Evolutionary conservation across 805 yeast species (phyloP).

Genomic region (Hanseniaspora lindneri): DNA sequence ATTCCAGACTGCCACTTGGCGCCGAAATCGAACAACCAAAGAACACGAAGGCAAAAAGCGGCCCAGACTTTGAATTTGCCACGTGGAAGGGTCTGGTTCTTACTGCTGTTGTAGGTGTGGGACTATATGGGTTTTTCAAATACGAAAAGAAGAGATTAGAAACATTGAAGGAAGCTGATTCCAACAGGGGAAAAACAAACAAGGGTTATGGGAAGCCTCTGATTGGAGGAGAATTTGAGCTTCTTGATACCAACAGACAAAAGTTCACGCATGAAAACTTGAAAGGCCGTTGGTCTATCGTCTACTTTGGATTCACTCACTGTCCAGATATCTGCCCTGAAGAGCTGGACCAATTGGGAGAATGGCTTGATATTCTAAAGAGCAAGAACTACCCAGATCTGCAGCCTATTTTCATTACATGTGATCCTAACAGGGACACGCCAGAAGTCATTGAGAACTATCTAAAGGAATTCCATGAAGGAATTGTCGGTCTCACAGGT

Average conservation of each 20-base stretch:
- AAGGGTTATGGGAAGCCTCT: constrained; percentile 64
- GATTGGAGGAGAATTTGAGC: constrained; percentile 79
- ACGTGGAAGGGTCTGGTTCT: constrained; percentile 74
- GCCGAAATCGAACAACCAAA: constrained; percentile 60
- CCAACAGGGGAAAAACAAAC: constrained; percentile 49
- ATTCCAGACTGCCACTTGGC: constrained; percentile 47
- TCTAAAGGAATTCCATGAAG: constrained; percentile 78
- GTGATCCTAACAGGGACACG: constrained; percentile 92
- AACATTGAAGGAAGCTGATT: constrained; percentile 66
- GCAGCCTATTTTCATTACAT: constrained; percentile 85
- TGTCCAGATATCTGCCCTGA: constrained; percentile 99
- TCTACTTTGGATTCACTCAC: constrained; percentile 95
- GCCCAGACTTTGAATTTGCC: constrained; percentile 48
- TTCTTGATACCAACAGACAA: constrained; percentile 59
- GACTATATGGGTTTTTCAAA: constrained; percentile 56
- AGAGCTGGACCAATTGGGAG: constrained; percentile 83
- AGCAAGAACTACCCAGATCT: constrained; percentile 41
- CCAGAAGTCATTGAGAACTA: constrained; percentile 78
- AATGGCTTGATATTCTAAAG: constrained; percentile 49
- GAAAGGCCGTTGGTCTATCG: constrained; percentile 62
- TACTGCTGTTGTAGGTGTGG: constrained; percentile 59
- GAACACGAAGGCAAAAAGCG: too few relatives aligned
- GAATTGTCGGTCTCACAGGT: constrained; percentile 84
- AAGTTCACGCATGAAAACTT: constrained; percentile 67
- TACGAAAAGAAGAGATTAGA: constrained; percentile 65